A percentile compares a stretch with the other conserved stretches of the same genome.
These are phyloP conservation scores for Dactylella cylindrospora DNA, from an alignment of 2,329 filamentous ascomycete genomes.

Conservation along the genomic window DNA sequence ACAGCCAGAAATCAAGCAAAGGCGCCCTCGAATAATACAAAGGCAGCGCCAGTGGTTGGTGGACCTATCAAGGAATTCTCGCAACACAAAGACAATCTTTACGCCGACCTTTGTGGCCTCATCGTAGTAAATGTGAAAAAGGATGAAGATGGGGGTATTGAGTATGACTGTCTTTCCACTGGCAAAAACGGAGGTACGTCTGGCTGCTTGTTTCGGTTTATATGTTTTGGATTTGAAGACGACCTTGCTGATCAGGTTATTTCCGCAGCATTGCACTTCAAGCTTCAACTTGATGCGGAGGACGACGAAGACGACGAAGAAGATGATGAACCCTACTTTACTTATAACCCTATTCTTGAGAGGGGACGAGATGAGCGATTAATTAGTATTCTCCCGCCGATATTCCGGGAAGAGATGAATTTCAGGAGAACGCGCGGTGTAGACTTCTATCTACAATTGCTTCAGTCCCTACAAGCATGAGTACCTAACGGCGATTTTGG, in stretches of 20 bases:
- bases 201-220: not conserved
- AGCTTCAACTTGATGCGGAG: slow-evolving; percentile 35
- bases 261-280: slow-evolving; percentile 31
- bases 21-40: slow-evolving; percentile 11
- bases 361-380: slow-evolving; percentile 32
- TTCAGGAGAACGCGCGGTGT: slow-evolving; percentile 40
- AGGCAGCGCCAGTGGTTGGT: not conserved
- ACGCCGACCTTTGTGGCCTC: slow-evolving; percentile 38
- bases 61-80: slow-evolving; percentile 28
- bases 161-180: slow-evolving; percentile 40
- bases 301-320: slow-evolving; percentile 20
- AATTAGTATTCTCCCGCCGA: slow-evolving; percentile 27
- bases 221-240: not conserved
- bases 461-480: slow-evolving; percentile 31
- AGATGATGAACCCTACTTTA: slow-evolving; percentile 37
- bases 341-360: slow-evolving; percentile 40
- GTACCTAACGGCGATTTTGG: too few species aligned
- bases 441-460: slow-evolving; percentile 39
- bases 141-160: slow-evolving; percentile 39
- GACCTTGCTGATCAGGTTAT: not conserved
- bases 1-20: slow-evolving; percentile 32
- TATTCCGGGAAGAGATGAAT: slow-evolving; percentile 42
- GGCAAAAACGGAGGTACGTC: slow-evolving; percentile 40
- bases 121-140: slow-evolving; percentile 37
- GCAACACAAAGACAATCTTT: slow-evolving; percentile 38